These are phyloP conservation scores for Colletotrichum acutatum DNA, from an alignment of 2,329 filamentous ascomycete genomes.

Conservation along the genomic window DNA sequence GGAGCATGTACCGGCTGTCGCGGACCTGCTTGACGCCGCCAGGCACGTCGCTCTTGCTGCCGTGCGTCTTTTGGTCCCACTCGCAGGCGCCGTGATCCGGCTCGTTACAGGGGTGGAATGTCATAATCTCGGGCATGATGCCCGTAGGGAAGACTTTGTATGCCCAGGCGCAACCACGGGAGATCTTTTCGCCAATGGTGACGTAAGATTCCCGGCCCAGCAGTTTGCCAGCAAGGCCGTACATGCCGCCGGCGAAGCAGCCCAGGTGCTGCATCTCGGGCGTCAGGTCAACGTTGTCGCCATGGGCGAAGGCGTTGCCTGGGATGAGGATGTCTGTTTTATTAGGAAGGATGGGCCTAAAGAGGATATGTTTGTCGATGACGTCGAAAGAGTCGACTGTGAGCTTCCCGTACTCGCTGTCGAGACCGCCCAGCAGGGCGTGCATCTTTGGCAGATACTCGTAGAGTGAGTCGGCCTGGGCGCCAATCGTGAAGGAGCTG, in stretches of 20 bases:
- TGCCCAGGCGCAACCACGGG: constrained; percentile 65
- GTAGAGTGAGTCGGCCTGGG: constrained; percentile 61
- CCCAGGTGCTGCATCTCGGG: constrained; percentile 65
- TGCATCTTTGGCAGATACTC: constrained; percentile 71
- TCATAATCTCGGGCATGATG: constrained; percentile 65
- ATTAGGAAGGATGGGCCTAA: constrained; percentile 72
- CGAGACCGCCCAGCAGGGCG: constrained; percentile 72
- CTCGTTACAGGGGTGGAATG: constrained; percentile 48
- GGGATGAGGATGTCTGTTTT: constrained; percentile 71
- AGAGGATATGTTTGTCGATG: constrained; percentile 72
- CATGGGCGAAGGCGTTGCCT: constrained; percentile 50
- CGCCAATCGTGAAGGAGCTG: constrained; percentile 55
- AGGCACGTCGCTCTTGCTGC: constrained; percentile 46
- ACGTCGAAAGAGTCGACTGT: constrained; percentile 72
- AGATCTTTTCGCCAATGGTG: constrained; percentile 57
- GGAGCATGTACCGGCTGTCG: constrained; percentile 55
- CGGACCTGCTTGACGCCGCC: constrained; percentile 69
- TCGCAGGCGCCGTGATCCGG: constrained; percentile 47
- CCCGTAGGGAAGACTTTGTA: constrained; percentile 61
- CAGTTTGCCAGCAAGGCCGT: constrained; percentile 69
- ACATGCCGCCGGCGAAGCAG: constrained; percentile 75
- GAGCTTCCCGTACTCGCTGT: constrained; percentile 71
- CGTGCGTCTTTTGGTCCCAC: constrained; percentile 43
- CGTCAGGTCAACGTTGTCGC: constrained; percentile 43
- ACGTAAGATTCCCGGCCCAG: constrained; percentile 61